phyloP scores from a whole-genome alignment of 306 rosid species.

The Lotus japonicus region DNA sequence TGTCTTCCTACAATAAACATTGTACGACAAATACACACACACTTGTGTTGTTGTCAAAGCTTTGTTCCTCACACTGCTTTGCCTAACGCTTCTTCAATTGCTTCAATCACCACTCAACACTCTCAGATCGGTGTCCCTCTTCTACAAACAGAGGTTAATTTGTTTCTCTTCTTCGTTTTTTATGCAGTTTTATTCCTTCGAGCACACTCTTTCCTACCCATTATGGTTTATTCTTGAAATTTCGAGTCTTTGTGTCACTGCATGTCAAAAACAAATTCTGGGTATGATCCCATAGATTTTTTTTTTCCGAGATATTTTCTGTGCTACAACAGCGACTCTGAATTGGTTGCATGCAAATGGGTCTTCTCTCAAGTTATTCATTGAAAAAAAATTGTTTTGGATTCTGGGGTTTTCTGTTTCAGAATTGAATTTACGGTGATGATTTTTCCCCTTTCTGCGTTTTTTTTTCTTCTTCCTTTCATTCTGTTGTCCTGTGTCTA shows the following conservation, averaged over 20 bases:
- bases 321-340: slow-evolving; percentile 18
- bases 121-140: slow-evolving; percentile 32
- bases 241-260: neutral
- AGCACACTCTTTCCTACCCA: slow-evolving; percentile 20
- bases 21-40: neutral
- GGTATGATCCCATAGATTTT: slow-evolving; percentile 22
- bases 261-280: slow-evolving; percentile 19
- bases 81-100: slow-evolving; percentile 11
- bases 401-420: slow-evolving; percentile 2
- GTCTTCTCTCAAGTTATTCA: neutral
- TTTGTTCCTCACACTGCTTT: neutral
- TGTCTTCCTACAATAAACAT: slow-evolving; percentile 1
- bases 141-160: slow-evolving; percentile 15
- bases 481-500: neutral
- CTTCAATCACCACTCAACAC: slow-evolving; percentile 3
- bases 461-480: neutral
- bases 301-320: neutral
- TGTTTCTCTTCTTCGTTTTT: neutral
- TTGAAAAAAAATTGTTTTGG: neutral
- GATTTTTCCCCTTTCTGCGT: neutral
- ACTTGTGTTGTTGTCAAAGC: neutral
- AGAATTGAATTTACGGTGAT: neutral
- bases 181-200: slow-evolving; percentile 20
- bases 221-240: neutral
- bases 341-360: slow-evolving; percentile 53